These are phyloP conservation scores for Clonostachys chloroleuca DNA, from an alignment of 2,329 filamentous ascomycete genomes.

Conservation along the genomic window DNA sequence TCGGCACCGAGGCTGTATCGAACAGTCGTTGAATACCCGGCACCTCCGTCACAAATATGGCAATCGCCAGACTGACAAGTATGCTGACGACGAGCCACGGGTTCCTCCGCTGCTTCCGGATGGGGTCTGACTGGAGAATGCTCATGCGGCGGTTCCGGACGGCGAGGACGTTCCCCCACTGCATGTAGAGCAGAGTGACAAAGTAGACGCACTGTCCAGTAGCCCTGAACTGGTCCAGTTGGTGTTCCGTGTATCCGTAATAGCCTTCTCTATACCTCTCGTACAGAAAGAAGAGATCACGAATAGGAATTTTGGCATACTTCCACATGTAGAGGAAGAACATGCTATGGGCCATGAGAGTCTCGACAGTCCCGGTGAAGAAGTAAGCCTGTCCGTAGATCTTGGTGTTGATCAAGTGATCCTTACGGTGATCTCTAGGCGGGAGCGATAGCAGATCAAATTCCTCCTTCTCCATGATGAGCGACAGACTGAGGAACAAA, in stretches of 20 bases:
- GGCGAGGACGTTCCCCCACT: conserved; percentile 47
- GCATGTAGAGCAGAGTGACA: conserved; percentile 46
- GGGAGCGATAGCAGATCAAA: conserved; percentile 46
- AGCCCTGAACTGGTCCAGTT: conserved; percentile 42
- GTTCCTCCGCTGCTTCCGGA: conserved; percentile 40
- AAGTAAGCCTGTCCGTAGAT: conserved; percentile 48
- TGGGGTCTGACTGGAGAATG: conserved; percentile 45
- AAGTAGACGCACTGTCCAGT: conserved; percentile 49
- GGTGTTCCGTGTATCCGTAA: conserved; percentile 36
- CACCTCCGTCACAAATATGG: conserved; percentile 47
- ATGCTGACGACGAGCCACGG: conserved; percentile 42
- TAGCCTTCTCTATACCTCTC: conserved; percentile 42
- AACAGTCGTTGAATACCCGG: conserved; percentile 44
- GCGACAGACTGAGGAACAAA: conserved; percentile 41
- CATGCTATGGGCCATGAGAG: conserved; percentile 43
- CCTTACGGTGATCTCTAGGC: conserved; percentile 41
- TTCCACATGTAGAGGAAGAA: conserved; percentile 49
- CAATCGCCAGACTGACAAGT: conserved; percentile 40
- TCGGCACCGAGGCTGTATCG: conserved; percentile 40
- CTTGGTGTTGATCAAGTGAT: conserved; percentile 46
- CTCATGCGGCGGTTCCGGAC: conserved; percentile 47
- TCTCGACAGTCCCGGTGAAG: conserved; percentile 47
- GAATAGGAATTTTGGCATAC: conserved; percentile 39
- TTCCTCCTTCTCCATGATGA: conserved; percentile 53
- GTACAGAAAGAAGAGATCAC: conserved; percentile 43